Evolutionary conservation across 495 filamentous ascomycete genomes (phyloP), one percentile per base, ranked within the genome.

Genomic region (Tuber microsphaerosporum): DNA sequence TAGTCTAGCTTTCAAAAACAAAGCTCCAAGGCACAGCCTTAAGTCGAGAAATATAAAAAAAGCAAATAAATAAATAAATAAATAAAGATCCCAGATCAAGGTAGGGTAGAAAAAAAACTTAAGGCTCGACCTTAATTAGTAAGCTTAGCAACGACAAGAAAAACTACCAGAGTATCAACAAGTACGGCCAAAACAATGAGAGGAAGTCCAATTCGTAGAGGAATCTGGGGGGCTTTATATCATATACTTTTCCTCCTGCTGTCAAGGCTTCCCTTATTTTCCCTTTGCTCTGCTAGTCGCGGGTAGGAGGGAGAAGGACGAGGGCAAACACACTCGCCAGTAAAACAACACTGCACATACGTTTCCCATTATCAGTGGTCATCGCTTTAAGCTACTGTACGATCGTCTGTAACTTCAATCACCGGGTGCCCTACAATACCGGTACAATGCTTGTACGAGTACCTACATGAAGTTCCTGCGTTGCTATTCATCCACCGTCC

Each of bases 81-180:
- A 65, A 65, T 34, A 65, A 10, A 17, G 56, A 34, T 34, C 26
- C 3, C n/a, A 31, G 56, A 65, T 65, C 51, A 31, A 31, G 56
- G 45, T 46, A 6, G 2, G 16, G 26, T 8, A 31, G 16, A 34
- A 31, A 65, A 7, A 56, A 56, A 34, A 34, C 14, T 31, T 16
- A 34, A 65, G 56, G 56, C 56, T 65, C 56, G 56, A 65, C 56
- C 56, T 34, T 65, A 61, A n/a, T 61, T 31, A 65, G 56, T 65
- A 65, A 65, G 56, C 56, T 65, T n/a, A 61, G 20, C 56, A 61
- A 61, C 56, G 56, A 65, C 26, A 34, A 65, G 56, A 65, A 65
- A 65, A 65, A 65, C 56, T 65, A 34, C 56, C 56, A 65, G 56
- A 65, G 56, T 2, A 16, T 34, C 56, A 34, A 65, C 56, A 34